Evolutionary conservation across 2,329 filamentous ascomycete species (phyloP), one percentile per base, ranked within the genome.

Genomic region (Colletotrichum brevisporum): DNA sequence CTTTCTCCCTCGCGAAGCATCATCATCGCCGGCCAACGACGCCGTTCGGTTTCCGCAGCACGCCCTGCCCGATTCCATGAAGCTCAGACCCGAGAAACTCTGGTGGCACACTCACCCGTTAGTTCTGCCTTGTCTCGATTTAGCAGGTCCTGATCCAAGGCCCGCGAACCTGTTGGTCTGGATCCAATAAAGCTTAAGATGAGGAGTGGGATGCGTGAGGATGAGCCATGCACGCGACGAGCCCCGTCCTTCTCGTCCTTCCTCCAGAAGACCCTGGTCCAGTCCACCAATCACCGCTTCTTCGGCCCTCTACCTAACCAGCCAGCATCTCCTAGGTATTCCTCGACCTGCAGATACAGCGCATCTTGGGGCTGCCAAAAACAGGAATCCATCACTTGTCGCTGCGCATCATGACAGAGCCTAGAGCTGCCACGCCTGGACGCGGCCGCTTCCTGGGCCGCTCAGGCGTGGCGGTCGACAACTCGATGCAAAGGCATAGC

Each of bases 151-250:
- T 39, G 26, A 54, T 50, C 18, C 48, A 57, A 52, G 26, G n/a
- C 26, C 39, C 65, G 60, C 53, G 39, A 64, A 57, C 39, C 60
- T 56, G 39, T 64, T 53, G 39, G 45, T 45, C 59, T 56, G 53
- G 39, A 41, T 64, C 53, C 60, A 43, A 27, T 47, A 58, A 57
- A 64, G 65, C 65, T 67, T 57, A 47, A 43, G 52, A 63, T 31
- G 59, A 67, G 52, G 31, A 50, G 59, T 57, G 45, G 52, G 24
- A 63, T 45, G 36, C 12, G 21, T 54, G 50, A 54, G 59, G 31
- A 63, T 63, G 59, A 52, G 51, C 59, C 26, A 53, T 50, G 60
- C 65, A 54, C 15, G 27, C 45, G 50, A 50, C 41, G 31, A 55
- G 41, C 48, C 55, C 48, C 47, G 47, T 60, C 62, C 26, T 56